These are phyloP conservation scores for Extremus antarcticus DNA, from an alignment of 495 filamentous ascomycete species.

Conservation along the genomic window DNA sequence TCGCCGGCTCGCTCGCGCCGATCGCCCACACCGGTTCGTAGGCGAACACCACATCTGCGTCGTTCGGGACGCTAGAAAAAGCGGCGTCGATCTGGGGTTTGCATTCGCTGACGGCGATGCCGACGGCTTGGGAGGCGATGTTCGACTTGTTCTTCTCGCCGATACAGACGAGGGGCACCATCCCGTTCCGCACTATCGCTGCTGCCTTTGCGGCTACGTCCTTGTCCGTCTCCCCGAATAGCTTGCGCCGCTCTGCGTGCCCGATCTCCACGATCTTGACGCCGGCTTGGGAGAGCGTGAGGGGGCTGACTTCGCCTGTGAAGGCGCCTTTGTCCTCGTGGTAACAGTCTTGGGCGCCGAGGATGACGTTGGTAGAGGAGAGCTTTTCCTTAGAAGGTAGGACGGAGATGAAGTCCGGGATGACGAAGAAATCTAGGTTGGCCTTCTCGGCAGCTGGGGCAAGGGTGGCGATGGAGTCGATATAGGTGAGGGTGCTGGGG, in stretches of 20 bases:
- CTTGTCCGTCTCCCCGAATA: slow-evolving; percentile 62
- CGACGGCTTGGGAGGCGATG: slow-evolving; percentile 40
- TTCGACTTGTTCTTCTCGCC: slow-evolving; percentile 44
- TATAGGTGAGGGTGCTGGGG: slow-evolving; percentile 50
- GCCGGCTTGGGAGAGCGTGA: slow-evolving; percentile 51
- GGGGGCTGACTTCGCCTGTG: slow-evolving; percentile 68
- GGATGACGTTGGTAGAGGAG: slow-evolving; percentile 33
- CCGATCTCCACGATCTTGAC: slow-evolving; percentile 63
- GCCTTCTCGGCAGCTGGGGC: slow-evolving; percentile 28
- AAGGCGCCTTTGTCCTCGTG: slow-evolving; percentile 54
- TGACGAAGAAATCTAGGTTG: slow-evolving; percentile 46
- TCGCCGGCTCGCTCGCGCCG: slow-evolving; percentile 60
- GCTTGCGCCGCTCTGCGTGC: slow-evolving; percentile 60
- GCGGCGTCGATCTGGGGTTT: slow-evolving; percentile 50
- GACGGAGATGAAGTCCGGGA: slow-evolving; percentile 66
- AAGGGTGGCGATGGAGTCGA: slow-evolving; percentile 43
- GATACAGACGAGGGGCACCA: slow-evolving; percentile 71
- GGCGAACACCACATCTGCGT: slow-evolving; percentile 63
- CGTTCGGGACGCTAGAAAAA: slow-evolving; percentile 43
- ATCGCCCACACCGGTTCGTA: slow-evolving; percentile 92
- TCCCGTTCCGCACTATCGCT: slow-evolving; percentile 52
- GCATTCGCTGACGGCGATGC: slow-evolving; percentile 53
- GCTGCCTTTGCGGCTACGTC: slow-evolving; percentile 53
- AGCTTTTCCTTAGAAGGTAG: slow-evolving; percentile 45
- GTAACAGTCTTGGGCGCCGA: slow-evolving; percentile 70